Percentiles rank a stretch among this genome's conserved stretches.
Evolutionary conservation across 495 filamentous ascomycete species (phyloP).

Genomic region (Xylaria telfairii): DNA sequence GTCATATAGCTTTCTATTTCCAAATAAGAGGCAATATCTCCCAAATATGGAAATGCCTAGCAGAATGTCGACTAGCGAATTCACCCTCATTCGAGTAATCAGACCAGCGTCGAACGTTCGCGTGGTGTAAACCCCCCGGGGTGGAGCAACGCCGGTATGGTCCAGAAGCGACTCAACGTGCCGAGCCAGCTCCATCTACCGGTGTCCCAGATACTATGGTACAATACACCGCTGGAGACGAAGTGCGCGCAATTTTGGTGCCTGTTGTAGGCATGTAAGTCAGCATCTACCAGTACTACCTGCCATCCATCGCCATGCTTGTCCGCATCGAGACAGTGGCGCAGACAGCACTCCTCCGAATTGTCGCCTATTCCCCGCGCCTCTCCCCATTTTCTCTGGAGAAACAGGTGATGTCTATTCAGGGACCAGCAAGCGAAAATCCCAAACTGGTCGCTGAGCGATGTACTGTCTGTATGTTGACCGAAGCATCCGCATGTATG

Average conservation of each 20-base stretch:
- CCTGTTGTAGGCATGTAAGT: neutral
- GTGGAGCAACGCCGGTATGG: neutral
- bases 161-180: constrained; percentile 14
- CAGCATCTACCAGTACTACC: neutral
- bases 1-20: neutral
- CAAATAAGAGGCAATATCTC: neutral
- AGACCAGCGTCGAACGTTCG: constrained; percentile 20
- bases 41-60: constrained; percentile 1
- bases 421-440: neutral
- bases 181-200: constrained; percentile 3
- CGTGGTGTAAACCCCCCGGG: neutral
- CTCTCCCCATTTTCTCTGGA: neutral
- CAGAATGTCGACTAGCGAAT: neutral
- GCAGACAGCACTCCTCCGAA: neutral
- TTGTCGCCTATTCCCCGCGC: neutral
- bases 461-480: constrained; percentile 9
- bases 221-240: neutral
- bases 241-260: neutral
- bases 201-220: neutral
- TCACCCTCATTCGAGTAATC: constrained; percentile 14
- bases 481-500: constrained; percentile 14
- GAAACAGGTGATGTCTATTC: neutral
- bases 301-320: neutral
- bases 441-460: constrained; percentile 21
- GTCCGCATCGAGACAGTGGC: constrained; percentile 1